Base-by-base conservation (phyloP, 352 stramenopile genomes). In the Achlya hypogyna region DNA sequence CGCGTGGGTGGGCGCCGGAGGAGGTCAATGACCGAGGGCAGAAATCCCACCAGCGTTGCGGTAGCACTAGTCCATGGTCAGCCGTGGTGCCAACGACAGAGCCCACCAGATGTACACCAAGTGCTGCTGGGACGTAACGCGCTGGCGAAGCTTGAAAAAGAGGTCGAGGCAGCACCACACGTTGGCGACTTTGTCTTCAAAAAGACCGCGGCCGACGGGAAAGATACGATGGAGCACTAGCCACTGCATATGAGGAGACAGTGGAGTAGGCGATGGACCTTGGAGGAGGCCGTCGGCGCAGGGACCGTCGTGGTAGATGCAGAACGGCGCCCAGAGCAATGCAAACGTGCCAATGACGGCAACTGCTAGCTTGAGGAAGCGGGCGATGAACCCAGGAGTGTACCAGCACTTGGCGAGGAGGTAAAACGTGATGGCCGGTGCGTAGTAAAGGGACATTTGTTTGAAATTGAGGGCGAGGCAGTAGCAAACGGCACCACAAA, bases 381-480 rank as follows among this genome's bases (percentile, higher is more conserved):
- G 86, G 5, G 51, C 42, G 4, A 53, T 22, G 31, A 71, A 74
- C 43, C 73, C 65, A 6, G 71, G 62, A 4, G 79, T 76, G 51
- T 95, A 85, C 2, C 87, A 53, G 56, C 91, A 98, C 59, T 89
- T 89, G 23, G 85, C 83, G 28, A 99, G 71, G n/a, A 98, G 77
- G 70, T 91, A 98, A 6, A 93, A 78, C 62, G 97, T 97, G 35
- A 99, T 82, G 35, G 86, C 89, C 5, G 95, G 95, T 0, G 95
- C 90, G 74, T 98, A 99, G 77, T 99, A 99, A 5, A 99, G 82
- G n/a, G 94, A 87, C 91, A 99, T 99, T 88, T 99, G 97, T 84
- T 99, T 99, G 72, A 98, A 99, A 72, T 98, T 98, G 6, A 99
- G 80, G 35, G 96, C 92, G 28, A 98, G 74, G 51, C 81, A 91